phyloP scores from a whole-genome alignment of 1,284 basidiomycete genomes.

The Ceratobasidium sp. region DNA sequence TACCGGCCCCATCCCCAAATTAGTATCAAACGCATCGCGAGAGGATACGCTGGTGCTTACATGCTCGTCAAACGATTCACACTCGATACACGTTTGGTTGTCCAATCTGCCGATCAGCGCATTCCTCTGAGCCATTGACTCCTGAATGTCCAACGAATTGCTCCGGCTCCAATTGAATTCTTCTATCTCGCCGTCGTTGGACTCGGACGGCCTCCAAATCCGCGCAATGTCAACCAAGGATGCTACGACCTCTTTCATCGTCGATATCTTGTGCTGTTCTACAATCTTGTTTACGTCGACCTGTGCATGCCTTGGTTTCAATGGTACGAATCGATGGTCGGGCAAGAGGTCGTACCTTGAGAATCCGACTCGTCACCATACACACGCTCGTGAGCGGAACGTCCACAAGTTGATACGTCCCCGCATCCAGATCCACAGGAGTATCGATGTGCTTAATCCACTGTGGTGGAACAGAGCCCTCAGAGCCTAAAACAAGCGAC shows the following conservation, averaged over 20 bases:
- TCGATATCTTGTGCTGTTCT: slow-evolving; percentile 72
- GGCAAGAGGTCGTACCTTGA: slow-evolving; percentile 82
- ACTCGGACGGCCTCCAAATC: slow-evolving; percentile 64
- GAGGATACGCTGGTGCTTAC: slow-evolving; percentile 62
- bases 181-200: slow-evolving; percentile 63
- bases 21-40: neutral
- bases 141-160: slow-evolving; percentile 93
- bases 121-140: slow-evolving; percentile 76
- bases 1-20: slow-evolving; percentile 56
- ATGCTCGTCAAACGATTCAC: slow-evolving; percentile 75
- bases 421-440: slow-evolving; percentile 64
- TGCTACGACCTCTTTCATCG: slow-evolving; percentile 68
- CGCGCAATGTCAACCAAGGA: slow-evolving; percentile 66
- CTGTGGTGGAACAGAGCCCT: slow-evolving; percentile 71
- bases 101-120: slow-evolving; percentile 63
- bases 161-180: slow-evolving; percentile 90
- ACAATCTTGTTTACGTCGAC: slow-evolving; percentile 79
- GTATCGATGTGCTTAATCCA: slow-evolving; percentile 70
- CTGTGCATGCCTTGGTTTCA: slow-evolving; percentile 58
- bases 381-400: slow-evolving; percentile 83
- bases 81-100: slow-evolving; percentile 67
- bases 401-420: slow-evolving; percentile 77
- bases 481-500: neutral
- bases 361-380: slow-evolving; percentile 75
- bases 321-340: slow-evolving; percentile 46